These are phyloP conservation scores for Eucalyptus cloeziana DNA, from an alignment of 345 rosid species.

Conservation along the genomic window DNA sequence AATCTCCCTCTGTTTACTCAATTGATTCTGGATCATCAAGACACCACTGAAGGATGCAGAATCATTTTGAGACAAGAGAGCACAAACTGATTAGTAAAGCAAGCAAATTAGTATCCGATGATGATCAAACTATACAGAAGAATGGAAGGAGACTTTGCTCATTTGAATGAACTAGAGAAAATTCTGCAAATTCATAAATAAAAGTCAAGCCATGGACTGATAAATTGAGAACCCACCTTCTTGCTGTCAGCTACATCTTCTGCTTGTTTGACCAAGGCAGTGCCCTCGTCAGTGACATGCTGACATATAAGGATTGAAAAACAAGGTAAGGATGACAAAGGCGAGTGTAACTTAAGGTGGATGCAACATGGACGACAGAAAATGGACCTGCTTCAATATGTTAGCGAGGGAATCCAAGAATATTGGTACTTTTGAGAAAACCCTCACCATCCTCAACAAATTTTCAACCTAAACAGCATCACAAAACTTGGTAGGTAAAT, in stretches of 20 bases:
- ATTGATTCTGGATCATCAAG: background rate
- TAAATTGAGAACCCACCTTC: constrained; percentile 2
- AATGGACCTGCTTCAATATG: constrained; percentile 71
- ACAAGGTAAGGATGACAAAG: background rate
- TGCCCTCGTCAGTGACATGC: constrained; percentile 84
- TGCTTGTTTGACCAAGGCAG: constrained; percentile 70
- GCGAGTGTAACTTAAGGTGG: too few relatives aligned
- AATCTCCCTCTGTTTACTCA: background rate
- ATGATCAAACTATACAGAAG: background rate
- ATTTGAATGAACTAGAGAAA: background rate
- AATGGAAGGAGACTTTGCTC: background rate
- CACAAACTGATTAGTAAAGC: background rate
- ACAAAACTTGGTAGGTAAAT: background rate
- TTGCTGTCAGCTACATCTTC: constrained; percentile 76
- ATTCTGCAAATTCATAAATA: background rate
- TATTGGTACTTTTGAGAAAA: constrained; percentile 43
- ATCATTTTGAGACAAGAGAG: background rate
- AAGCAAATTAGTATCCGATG: background rate
- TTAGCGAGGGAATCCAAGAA: constrained; percentile 71
- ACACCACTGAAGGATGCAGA: background rate
- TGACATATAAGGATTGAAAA: constrained; percentile 5
- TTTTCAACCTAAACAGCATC: constrained; percentile 49
- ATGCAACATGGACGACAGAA: background rate
- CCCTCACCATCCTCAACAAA: constrained; percentile 89
- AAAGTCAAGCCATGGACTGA: background rate